Base-by-base conservation (phyloP, 1,284 basidiomycete genomes). In the Polyporus tsugae region DNA sequence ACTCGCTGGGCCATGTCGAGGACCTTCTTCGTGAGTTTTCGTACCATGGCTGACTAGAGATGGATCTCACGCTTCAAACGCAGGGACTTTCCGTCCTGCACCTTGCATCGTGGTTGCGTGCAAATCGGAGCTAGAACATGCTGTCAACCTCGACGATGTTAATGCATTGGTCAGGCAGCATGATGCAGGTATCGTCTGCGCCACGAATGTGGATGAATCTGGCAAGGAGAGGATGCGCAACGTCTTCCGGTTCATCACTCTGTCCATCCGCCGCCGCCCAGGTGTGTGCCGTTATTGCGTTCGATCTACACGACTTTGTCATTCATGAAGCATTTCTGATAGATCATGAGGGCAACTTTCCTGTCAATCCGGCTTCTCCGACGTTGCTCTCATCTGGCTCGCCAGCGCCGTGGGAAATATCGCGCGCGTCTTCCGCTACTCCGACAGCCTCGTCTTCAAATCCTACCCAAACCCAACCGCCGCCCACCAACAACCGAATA, bases 21-120 rank as follows among this genome's bases (percentile, higher is more conserved):
- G 82, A 82, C 44, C 82, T 93, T 64, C 82, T 93, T 59, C 83
- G 92, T 94, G 73, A 78, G 87, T 81, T 22, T 73, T 36, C 17
- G 13, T 17, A 33, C 10, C 36, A 63, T 41, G 36, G 35, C 13
- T 2, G 2, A 17, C 19, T 52, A 0, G 19, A 9, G 19, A 33
- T 39, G 29, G 57, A 25, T 64, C 49, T 39, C 44, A 44, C 49
- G 39, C 65, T 17, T 44, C 22, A 49, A 52, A 25, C 63, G 58
- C 76, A 94, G 92, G 83, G 62, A 79, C 84, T 36, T 91, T 89
- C 76, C 81, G 81, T 69, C 81, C 83, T 70, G 80, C 89, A 44
- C 86, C 92, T 6, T 80, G 85, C n/a, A 81, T 93, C 36, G 90
- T 91, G 25, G 81, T 95, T 19, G 91, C 91, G 33, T 92, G 93